Conservation (phyloP, 805 yeast genomes). For the Torulaspora franciscae region DNA sequence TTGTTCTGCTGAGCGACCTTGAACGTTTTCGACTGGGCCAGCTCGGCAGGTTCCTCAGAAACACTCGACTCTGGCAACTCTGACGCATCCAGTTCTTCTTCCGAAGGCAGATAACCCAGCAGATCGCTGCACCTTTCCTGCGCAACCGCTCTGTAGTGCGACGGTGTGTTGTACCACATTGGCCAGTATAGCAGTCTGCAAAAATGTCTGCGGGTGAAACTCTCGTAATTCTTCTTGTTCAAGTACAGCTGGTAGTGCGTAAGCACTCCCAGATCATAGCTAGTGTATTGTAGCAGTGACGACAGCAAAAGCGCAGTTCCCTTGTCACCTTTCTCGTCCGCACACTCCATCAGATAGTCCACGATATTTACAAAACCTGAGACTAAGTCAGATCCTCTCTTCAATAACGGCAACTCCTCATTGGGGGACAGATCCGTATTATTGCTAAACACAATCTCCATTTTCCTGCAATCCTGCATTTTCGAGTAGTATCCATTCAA, state of each 20-base stretch:
- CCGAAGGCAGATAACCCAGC: constrained; percentile 19
- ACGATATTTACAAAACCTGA: constrained; percentile 45
- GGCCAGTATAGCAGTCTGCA: constrained; percentile 59
- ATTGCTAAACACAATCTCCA: constrained; percentile 49
- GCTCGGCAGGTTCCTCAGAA: constrained; percentile 14
- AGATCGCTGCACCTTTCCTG: constrained; percentile 19
- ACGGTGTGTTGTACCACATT: constrained; percentile 66
- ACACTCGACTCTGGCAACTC: constrained; percentile 4
- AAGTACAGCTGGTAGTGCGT: constrained; percentile 55
- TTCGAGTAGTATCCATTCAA: constrained; percentile 11
- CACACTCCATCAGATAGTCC: constrained; percentile 24
- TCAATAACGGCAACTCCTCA: constrained; percentile 48
- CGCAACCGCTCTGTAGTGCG: constrained; percentile 17
- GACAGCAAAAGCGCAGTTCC: constrained; percentile 40
- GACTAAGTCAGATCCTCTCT: constrained; percentile 20
- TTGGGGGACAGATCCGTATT: constrained; percentile 51
- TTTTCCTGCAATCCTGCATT: constrained; percentile 10
- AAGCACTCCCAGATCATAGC: constrained; percentile 41
- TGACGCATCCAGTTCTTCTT: constrained; percentile 18
- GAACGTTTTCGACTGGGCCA: constrained; percentile 32
- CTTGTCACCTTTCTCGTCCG: constrained; percentile 11
- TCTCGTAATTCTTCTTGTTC: constrained; percentile 54
- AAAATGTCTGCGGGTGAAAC: constrained; percentile 53
- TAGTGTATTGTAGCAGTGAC: constrained; percentile 42
- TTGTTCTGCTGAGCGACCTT: constrained; percentile 25